Evolutionary conservation across 441 rosid species (phyloP), one percentile per base, ranked within the genome.

Genomic region (Pelargonium fulgidum): DNA sequence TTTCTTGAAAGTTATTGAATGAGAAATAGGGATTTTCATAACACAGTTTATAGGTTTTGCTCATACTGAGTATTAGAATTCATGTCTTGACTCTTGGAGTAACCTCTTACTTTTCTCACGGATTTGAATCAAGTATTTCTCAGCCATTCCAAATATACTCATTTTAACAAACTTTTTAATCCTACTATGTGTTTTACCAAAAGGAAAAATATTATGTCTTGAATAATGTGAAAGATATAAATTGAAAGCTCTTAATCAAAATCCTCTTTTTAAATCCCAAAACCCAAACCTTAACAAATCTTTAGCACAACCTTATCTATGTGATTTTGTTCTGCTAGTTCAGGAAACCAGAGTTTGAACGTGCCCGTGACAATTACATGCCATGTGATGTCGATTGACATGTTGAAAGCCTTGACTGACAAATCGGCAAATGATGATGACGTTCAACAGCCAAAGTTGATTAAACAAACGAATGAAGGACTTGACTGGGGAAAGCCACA

Each of bases 361-460:
- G 83, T 70, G 66, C 98, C 97, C 19, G 69, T 72, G 85, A 87
- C 96, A 22, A 75, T 93, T 70, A 90, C 97, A 33, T 85, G 92
- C 76, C 81, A 73, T 29, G 85, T 90, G 75, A 74, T 86, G 79
- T 90, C 94, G 4, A 74, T 79, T 17, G 88, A 85, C 76, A 81
- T 82, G 76, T 75, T 93, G 78, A 93, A 84, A 79, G 74, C 82
- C 77, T 71, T 90, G 78, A 78, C 85, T 29, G 39, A 72, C 75
- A 61, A 68, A 70, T 74, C 79, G 68, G 24, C 76, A 16, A 77
- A 42, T 66, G 68, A 67, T 16, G 71, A 72, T 65, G 86, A 81
- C 54, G 71, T 44, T 52, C 76, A 78, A 70, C 75, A 73, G 75
- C 39, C 75, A 69, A 59, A 72, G 72, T 68, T 72, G 64, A 69